Evolutionary conservation across 345 rosid species (phyloP).

Genomic region (Eucalyptus victrix): DNA sequence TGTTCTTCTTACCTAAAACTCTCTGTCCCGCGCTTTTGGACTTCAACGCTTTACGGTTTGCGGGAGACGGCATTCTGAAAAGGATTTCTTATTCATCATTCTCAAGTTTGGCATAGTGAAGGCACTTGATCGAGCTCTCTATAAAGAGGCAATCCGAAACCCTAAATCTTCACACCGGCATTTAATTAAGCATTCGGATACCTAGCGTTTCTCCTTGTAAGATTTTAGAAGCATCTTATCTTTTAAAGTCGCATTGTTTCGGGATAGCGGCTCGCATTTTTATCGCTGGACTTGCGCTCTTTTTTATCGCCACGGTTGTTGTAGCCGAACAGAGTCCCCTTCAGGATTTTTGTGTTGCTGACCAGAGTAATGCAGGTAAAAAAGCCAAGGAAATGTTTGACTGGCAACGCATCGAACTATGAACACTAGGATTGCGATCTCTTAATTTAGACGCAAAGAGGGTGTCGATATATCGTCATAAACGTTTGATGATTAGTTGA

Average conservation of each 20-base stretch:
- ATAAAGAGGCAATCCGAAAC: background rate
- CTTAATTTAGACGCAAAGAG: background rate
- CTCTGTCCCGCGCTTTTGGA: background rate
- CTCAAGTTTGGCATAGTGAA: background rate
- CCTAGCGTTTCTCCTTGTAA: background rate
- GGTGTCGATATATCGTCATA: background rate
- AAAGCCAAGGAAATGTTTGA: background rate
- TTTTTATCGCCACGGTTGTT: background rate
- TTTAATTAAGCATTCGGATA: background rate
- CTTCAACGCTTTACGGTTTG: background rate
- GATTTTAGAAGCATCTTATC: background rate
- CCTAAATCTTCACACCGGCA: background rate
- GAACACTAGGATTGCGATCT: background rate
- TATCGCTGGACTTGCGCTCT: background rate
- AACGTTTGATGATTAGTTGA: background rate
- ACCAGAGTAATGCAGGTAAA: background rate
- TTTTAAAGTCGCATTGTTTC: background rate
- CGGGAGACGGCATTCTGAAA: background rate
- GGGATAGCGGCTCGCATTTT: background rate
- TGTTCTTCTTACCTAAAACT: background rate
- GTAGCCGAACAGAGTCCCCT: background rate
- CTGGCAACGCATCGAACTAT: background rate
- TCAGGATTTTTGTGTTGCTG: slow-evolving; percentile 8
- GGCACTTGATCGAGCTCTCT: background rate
- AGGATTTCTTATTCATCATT: background rate